Base-by-base conservation (phyloP, 2,329 filamentous ascomycete genomes). In the Xylariaceae sp. region DNA sequence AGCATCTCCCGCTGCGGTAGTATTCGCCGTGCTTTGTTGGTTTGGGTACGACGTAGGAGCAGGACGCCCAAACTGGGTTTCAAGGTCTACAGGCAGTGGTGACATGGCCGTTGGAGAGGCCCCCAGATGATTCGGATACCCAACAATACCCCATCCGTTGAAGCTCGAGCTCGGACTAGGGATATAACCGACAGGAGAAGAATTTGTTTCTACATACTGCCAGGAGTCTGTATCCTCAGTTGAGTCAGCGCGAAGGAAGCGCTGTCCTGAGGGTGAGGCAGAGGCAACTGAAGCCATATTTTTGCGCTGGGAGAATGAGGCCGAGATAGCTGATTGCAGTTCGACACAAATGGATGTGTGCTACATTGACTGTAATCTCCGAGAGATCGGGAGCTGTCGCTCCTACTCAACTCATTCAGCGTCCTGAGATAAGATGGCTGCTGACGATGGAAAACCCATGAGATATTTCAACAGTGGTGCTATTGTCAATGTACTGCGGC, bases 81-180 rank as follows among this genome's bases (percentile, higher is more conserved):
- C 75, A 60, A 75, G 67, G 39, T 80, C 75, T 6, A 77, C 62
- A 40, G 76, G 71, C 19, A 79, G 63, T 2, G 79, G 80, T 19
- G 80, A 82, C 34, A 78, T 70, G 2, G 71, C 70, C 4, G 69
- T 64, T n/a, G 73, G 70, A 19, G 74, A 74, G 19, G 65, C 60
- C 53, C 71, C 67, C 11, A 73, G 54, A 33, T 73, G 67, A 48
- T 65, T 65, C 17, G 69, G 60, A 60, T 76, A 75, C 26, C 76
- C 74, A 43, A 84, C 69, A 39, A 84, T 69, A 11, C 74, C 75
- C 70, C 78, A 85, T 19, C 82, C 81, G 33, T 75, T 77, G 63
- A 84, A 68, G 57, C 82, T 84, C 12, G 77, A 76, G 63, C 76
- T 81, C 9, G 82, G 82, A 60, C 82, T 83, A 23, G 78, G 76